Evolutionary conservation across 2,329 filamentous ascomycete genomes (phyloP).

Genomic region (Parafenestella ontariensis): DNA sequence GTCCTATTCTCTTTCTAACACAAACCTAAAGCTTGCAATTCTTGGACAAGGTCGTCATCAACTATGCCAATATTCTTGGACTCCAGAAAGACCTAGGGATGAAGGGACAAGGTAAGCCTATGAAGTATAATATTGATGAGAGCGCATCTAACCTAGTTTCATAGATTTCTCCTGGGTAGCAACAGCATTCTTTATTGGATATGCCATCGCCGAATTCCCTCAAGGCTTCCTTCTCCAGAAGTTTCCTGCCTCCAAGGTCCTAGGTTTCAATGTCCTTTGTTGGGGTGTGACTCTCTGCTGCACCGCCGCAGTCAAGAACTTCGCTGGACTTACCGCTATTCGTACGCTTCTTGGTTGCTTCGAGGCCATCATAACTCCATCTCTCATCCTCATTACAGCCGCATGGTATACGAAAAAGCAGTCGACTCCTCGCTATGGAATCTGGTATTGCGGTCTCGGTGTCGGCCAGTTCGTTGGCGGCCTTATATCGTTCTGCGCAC

Average conservation of each 20-base stretch:
- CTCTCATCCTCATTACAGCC: slow-evolving; percentile 60
- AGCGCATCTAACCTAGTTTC: slow-evolving; percentile 38
- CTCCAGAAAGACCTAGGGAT: slow-evolving; percentile 46
- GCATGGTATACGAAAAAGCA: slow-evolving; percentile 64
- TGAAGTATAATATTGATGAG: slow-evolving; percentile 14
- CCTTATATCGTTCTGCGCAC: slow-evolving; percentile 29
- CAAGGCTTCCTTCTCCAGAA: slow-evolving; percentile 51
- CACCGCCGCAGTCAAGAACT: slow-evolving; percentile 56
- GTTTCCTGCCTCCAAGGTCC: slow-evolving; percentile 60
- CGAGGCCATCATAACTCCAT: slow-evolving; percentile 61
- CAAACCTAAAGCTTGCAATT: slow-evolving; percentile 41
- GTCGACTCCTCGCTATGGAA: slow-evolving; percentile 66
- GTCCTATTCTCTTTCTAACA: no score
- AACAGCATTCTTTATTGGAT: neutral
- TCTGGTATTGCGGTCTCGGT: slow-evolving; percentile 66
- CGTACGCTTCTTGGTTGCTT: slow-evolving; percentile 61
- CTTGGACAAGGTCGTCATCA: slow-evolving; percentile 42
- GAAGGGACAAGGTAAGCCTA: slow-evolving; percentile 43
- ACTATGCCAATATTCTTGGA: slow-evolving; percentile 52
- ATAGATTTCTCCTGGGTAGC: slow-evolving; percentile 20
- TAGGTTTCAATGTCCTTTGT: slow-evolving; percentile 52
- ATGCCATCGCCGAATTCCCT: no score
- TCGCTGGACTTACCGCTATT: slow-evolving; percentile 56
- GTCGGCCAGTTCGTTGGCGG: slow-evolving; percentile 23
- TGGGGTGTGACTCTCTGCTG: slow-evolving; percentile 58